phyloP scores from a whole-genome alignment of 208 protist species.

The Porcisia deanei region DNA sequence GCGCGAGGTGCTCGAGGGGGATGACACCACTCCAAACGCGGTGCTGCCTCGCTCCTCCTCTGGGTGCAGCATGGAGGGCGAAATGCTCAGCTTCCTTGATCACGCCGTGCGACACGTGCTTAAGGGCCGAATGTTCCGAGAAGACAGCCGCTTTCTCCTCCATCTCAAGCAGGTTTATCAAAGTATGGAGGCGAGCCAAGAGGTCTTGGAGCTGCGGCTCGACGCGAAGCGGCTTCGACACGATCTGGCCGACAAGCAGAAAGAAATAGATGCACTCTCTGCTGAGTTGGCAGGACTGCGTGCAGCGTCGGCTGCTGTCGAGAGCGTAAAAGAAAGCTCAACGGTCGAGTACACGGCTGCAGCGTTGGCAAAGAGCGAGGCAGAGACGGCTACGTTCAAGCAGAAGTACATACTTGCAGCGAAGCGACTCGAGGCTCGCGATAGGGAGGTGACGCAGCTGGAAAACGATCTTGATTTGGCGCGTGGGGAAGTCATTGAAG shows the following conservation, averaged over 20 bases:
- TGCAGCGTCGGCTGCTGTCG: slow-evolving; percentile 8
- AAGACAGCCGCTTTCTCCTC: slow-evolving; percentile 73
- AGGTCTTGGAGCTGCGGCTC: slow-evolving; percentile 49
- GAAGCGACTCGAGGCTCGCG: slow-evolving; percentile 69
- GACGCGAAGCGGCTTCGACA: slow-evolving; percentile 28
- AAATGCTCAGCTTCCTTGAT: slow-evolving; percentile 63
- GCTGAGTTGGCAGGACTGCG: slow-evolving; percentile 33
- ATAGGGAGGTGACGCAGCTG: slow-evolving; percentile 65
- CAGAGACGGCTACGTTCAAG: slow-evolving; percentile 71
- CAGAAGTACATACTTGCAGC: slow-evolving; percentile 73
- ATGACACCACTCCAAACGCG: slow-evolving; percentile 48
- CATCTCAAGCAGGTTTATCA: slow-evolving; percentile 71
- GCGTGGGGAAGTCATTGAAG: slow-evolving; percentile 51
- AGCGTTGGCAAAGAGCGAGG: slow-evolving; percentile 50
- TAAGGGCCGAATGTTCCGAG: slow-evolving; percentile 66
- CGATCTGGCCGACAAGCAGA: slow-evolving; percentile 42
- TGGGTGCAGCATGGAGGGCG: slow-evolving; percentile 50
- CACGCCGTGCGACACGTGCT: slow-evolving; percentile 40
- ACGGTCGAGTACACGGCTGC: slow-evolving; percentile 27
- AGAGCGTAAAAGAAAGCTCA: background rate
- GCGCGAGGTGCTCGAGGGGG: slow-evolving; percentile 61
- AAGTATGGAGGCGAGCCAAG: slow-evolving; percentile 53
- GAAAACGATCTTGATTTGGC: slow-evolving; percentile 69
- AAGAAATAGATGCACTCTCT: slow-evolving; percentile 45
- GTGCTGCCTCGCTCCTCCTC: slow-evolving; percentile 73